A percentile compares a stretch with the other conserved stretches of the same genome.
Evolutionary conservation across 2,329 filamentous ascomycete genomes (phyloP).

Genomic region (Talaromyces sp.): DNA sequence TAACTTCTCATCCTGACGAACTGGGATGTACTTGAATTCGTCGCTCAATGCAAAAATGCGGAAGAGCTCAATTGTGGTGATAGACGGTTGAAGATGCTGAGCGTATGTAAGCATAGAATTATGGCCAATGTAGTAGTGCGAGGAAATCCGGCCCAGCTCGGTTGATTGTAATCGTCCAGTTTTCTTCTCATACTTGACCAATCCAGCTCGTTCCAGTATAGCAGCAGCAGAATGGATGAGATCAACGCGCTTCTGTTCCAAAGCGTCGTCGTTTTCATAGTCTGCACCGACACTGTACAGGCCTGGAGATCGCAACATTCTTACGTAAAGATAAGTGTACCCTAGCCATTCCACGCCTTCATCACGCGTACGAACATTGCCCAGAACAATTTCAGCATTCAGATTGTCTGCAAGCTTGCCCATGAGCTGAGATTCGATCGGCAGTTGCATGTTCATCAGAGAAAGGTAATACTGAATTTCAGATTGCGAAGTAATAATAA

Average conservation of each 20-base stretch:
- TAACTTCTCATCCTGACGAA: constrained; percentile 95
- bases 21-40: constrained; percentile 98
- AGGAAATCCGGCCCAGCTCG: constrained; percentile 91
- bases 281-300: constrained; percentile 95
- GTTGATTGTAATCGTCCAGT: constrained; percentile 85
- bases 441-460: constrained; percentile 92
- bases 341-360: constrained; percentile 99
- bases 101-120: constrained; percentile 98
- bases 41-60: constrained; percentile 93
- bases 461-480: constrained; percentile 98
- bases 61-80: constrained; percentile 94
- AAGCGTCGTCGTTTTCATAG: constrained; percentile 85
- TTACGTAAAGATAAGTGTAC: constrained; percentile 96
- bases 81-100: constrained; percentile 87
- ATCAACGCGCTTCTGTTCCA: constrained; percentile 98
- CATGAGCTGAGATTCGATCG: constrained; percentile 94
- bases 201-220: constrained; percentile 81
- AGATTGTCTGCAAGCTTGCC: constrained; percentile 93
- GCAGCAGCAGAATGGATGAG: constrained; percentile 90
- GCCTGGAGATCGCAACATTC: constrained; percentile 93
- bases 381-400: constrained; percentile 93
- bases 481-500: constrained; percentile 93
- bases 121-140: constrained; percentile 97
- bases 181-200: constrained; percentile 95
- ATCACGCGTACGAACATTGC: constrained; percentile 86